A percentile compares a stretch with the other conserved stretches of the same genome.
Conservation (phyloP, 805 yeast genomes). For the Jamesozyma jinghongensis region DNA sequence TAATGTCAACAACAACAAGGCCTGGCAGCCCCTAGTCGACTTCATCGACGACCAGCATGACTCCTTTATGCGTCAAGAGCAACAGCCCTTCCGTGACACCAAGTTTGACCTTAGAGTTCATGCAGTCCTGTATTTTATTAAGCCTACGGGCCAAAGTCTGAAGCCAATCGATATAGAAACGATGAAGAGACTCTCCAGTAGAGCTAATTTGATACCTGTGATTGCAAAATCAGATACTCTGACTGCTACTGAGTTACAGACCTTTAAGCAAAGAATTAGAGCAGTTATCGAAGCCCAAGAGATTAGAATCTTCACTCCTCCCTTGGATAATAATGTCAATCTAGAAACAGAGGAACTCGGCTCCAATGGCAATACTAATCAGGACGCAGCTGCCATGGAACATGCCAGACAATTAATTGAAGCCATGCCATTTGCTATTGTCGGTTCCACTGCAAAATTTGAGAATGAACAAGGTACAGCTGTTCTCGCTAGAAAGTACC, state of each 20-base stretch:
- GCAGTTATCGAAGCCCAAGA: constrained; percentile 77
- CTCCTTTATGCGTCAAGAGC: constrained; percentile 82
- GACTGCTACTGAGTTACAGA: constrained; percentile 57
- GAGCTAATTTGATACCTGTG: constrained; percentile 83
- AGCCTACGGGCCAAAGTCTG: constrained; percentile 84
- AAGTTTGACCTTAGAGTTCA: constrained; percentile 81
- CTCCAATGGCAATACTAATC: constrained; percentile 3
- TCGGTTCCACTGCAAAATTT: constrained; percentile 66
- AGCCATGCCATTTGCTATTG: constrained; percentile 79
- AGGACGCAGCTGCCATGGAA: constrained; percentile 64
- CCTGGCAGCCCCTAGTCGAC: constrained; percentile 82
- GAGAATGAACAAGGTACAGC: constrained; percentile 54
- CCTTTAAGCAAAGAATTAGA: constrained; percentile 67
- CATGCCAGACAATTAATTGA: constrained; percentile 74
- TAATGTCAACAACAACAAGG: constrained; percentile 71
- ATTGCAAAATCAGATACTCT: constrained; percentile 85
- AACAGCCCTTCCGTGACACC: constrained; percentile 66
- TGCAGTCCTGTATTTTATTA: constrained; percentile 79
- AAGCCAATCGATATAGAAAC: constrained; percentile 82
- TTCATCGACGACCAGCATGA: constrained; percentile 90
- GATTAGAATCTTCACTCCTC: constrained; percentile 76
- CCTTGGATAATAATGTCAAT: constrained; percentile 40
- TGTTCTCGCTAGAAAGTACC: constrained; percentile 75
- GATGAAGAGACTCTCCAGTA: constrained; percentile 70
- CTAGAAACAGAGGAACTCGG: constrained; percentile 4